Evolutionary conservation across 208 protist species (phyloP).

Genomic region (Novymonas esmeraldas): DNA sequence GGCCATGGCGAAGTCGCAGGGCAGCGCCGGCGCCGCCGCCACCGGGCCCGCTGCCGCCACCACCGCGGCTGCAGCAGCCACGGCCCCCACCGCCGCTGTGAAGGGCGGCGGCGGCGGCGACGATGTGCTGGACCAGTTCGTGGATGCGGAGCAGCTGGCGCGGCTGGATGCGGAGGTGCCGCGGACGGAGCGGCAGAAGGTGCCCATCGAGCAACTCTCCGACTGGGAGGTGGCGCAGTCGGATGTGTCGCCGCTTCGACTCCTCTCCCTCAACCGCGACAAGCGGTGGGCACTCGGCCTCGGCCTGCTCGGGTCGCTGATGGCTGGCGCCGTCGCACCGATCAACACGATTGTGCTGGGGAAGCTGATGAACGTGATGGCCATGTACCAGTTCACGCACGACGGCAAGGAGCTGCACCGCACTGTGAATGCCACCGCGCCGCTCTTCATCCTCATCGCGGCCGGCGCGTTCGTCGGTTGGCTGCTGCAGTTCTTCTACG

Average conservation of each 20-base stretch:
- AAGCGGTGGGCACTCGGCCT: conserved; percentile 42
- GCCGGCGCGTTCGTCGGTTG: conserved; percentile 40
- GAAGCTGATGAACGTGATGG: conserved; percentile 44
- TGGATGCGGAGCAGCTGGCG: conserved; percentile 50
- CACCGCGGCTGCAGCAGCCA: no score
- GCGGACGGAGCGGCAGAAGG: conserved; percentile 53
- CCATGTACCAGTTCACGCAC: conserved; percentile 30
- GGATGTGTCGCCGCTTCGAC: conserved; percentile 40
- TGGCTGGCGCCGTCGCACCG: conserved; percentile 46
- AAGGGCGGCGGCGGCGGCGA: not conserved
- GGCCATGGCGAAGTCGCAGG: conserved; percentile 72
- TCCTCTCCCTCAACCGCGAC: conserved; percentile 48
- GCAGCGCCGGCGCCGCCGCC: conserved; percentile 1
- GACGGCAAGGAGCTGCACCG: conserved; percentile 37
- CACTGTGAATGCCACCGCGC: conserved; percentile 44
- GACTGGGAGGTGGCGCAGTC: conserved; percentile 57
- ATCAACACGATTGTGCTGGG: conserved; percentile 55
- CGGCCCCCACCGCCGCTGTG: no score
- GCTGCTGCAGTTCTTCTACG: conserved; percentile 66
- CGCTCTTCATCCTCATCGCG: conserved; percentile 60
- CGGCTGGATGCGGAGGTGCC: conserved; percentile 49
- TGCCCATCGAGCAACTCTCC: conserved; percentile 59
- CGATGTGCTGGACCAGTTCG: conserved; percentile 30
- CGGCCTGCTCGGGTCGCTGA: conserved; percentile 53
- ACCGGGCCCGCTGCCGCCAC: no score